Conservation (phyloP, 2,329 filamentous ascomycete genomes). For the Colletotrichum tropicale region DNA sequence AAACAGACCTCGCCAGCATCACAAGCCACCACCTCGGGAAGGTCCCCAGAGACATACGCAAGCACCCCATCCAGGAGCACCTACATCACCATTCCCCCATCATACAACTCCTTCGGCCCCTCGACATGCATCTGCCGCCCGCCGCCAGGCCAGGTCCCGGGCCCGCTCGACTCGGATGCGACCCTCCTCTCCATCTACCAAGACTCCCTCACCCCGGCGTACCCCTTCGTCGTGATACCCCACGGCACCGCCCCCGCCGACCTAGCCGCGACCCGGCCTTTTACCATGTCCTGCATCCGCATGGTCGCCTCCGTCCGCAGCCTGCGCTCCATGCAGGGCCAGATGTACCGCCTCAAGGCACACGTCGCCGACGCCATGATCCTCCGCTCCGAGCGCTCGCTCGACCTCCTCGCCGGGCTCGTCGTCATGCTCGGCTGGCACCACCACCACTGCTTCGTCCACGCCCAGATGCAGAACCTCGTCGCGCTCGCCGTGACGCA, state of each 20-base stretch:
- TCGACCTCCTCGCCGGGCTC: constrained; percentile 55
- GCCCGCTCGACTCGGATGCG: constrained; percentile 50
- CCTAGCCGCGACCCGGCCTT: constrained; percentile 44
- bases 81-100: constrained; percentile 39
- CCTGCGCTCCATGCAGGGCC: constrained; percentile 50
- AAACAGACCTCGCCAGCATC: neutral
- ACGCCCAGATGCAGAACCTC: constrained; percentile 56
- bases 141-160: constrained; percentile 39
- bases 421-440: constrained; percentile 55
- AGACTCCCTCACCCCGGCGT: constrained; percentile 43
- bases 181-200: constrained; percentile 48
- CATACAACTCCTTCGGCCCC: constrained; percentile 51
- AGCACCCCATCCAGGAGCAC: neutral
- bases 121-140: constrained; percentile 52
- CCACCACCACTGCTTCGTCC: constrained; percentile 58
- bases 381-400: constrained; percentile 52
- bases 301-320: constrained; percentile 55
- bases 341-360: constrained; percentile 52
- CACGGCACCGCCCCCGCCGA: constrained; percentile 35
- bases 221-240: constrained; percentile 53
- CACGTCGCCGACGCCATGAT: constrained; percentile 53
- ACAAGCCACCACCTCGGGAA: neutral
- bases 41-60: neutral
- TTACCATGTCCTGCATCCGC: constrained; percentile 52
- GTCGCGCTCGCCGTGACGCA: constrained; percentile 53